Evolutionary conservation across 1,284 basidiomycete species (phyloP).

Genomic region (Boletus albobrunnescens): DNA sequence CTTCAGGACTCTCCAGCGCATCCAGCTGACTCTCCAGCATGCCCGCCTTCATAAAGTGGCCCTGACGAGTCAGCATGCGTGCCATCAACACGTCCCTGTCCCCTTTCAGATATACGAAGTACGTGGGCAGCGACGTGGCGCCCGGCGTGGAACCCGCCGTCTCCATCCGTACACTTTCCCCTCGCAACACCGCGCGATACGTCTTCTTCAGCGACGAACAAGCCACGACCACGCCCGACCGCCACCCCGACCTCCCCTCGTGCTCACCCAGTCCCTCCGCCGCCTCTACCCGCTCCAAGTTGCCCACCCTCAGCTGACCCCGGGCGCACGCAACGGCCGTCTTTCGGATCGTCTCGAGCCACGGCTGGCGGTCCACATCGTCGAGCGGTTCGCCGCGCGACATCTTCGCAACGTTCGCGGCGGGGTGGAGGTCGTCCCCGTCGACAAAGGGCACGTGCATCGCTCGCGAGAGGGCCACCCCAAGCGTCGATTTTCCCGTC

Average conservation of each 20-base stretch:
- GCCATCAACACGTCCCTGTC: slow-evolving; percentile 57
- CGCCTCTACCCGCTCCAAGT: not conserved
- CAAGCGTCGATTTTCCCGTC: slow-evolving; percentile 89
- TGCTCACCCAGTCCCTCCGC: not conserved
- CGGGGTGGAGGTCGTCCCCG: slow-evolving; percentile 86
- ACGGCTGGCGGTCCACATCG: slow-evolving; percentile 83
- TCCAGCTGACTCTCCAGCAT: slow-evolving; percentile 87
- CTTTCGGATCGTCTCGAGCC: slow-evolving; percentile 73
- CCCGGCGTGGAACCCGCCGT: too few relatives aligned
- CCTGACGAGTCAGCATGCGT: slow-evolving; percentile 68
- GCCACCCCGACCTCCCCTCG: not conserved
- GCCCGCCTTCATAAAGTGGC: slow-evolving; percentile 85
- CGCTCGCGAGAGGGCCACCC: slow-evolving; percentile 55
- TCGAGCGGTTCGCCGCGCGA: slow-evolving; percentile 70
- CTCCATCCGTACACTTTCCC: slow-evolving; percentile 15
- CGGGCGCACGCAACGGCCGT: slow-evolving; percentile 56
- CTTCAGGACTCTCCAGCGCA: slow-evolving; percentile 74
- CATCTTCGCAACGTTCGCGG: slow-evolving; percentile 88
- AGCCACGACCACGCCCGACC: slow-evolving; percentile 66
- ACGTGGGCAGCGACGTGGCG: slow-evolving; percentile 53
- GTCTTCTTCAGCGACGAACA: slow-evolving; percentile 82
- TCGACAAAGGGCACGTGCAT: slow-evolving; percentile 79
- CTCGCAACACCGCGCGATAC: slow-evolving; percentile 80
- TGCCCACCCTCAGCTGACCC: too few relatives aligned
- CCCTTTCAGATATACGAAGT: slow-evolving; percentile 84